A percentile compares a stretch with the other conserved stretches of the same genome.
These are phyloP conservation scores for Gonapodya prolifera DNA, from an alignment of 192 early-diverging fungal species.

Conservation along the genomic window DNA sequence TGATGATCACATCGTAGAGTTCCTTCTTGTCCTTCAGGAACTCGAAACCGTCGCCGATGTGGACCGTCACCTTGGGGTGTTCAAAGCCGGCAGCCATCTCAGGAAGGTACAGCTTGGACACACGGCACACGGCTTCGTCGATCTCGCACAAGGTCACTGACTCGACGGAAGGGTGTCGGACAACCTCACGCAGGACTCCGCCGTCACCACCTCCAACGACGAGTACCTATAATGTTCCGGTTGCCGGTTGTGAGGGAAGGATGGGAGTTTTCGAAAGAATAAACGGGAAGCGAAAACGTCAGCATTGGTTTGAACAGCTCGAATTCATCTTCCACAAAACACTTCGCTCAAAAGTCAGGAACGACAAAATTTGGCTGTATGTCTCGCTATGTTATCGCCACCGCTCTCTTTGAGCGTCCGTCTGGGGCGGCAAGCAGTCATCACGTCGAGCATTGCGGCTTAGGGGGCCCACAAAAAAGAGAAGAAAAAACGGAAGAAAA, in stretches of 20 bases:
- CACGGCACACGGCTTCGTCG: conserved; percentile 86
- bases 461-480: neutral
- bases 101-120: conserved; percentile 89
- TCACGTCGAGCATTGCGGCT: conserved; percentile 11
- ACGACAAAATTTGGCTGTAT: conserved; percentile 19
- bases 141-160: conserved; percentile 91
- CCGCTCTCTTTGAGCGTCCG: conserved; percentile 16
- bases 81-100: conserved; percentile 84
- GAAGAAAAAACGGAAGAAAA: neutral
- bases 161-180: conserved; percentile 92
- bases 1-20: conserved; percentile 96
- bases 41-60: conserved; percentile 92
- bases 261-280: neutral
- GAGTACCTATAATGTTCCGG: conserved; percentile 46
- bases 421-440: conserved; percentile 51
- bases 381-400: conserved; percentile 31
- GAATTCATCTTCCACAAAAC: neutral
- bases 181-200: conserved; percentile 93
- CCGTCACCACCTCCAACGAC: conserved; percentile 99
- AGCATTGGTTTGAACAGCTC: conserved; percentile 9
- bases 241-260: neutral
- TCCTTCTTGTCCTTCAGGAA: conserved; percentile 80
- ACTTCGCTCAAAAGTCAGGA: conserved; percentile 15
- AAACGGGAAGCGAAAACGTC: conserved; percentile 1
- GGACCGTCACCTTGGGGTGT: conserved; percentile 87